Base-by-base conservation (phyloP, 179 eudicot species). In the Heliamphora pulchella region DNA sequence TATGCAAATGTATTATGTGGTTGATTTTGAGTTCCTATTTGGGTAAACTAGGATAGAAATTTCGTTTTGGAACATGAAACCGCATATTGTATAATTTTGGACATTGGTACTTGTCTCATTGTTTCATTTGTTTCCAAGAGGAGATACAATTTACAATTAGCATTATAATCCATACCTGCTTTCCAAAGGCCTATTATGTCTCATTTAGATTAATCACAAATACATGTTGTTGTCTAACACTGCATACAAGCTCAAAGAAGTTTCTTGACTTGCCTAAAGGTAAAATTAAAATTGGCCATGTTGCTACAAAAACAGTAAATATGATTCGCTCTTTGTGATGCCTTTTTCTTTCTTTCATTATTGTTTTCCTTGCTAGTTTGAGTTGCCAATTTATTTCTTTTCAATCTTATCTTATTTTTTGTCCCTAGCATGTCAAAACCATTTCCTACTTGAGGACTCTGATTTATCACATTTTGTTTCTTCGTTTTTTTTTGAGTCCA, bases 381-480 rank as follows among this genome's bases (percentile, higher is more conserved):
- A 17, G 46, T 76, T 75, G 13, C 39, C 55, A 6, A 15, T 31
- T 74, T n/a, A 22, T 51, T 54, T 69, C 14, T 17, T 62, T 17
- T 66, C 7, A 22, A 4, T 43, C 43, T 41, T 51, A 22, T 18
- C 10, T 50, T 54, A 31, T 31, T 31, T 20, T 71, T 74, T 18
- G 47, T 22, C 39, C 31, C 13, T 10, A 47, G 47, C 48, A 51
- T 22, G 63, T 22, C 53, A 63, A 78, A 51, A 15, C 13, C 41
- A 53, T 77, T 78, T 67, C 41, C 65, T 47, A 43, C 73, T 65
- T 51, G 50, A 53, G 73, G 31, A 50, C 22, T 65, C 72, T 65
- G 39, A 22, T 15, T 10, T 65, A 62, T 31, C 5, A 22, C 48
- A 7, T 78, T 46, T 78, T 31, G 47, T 76, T 77, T 31, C 7